Conservation (phyloP, 208 protist species). For the Wallacemonas collosoma region DNA sequence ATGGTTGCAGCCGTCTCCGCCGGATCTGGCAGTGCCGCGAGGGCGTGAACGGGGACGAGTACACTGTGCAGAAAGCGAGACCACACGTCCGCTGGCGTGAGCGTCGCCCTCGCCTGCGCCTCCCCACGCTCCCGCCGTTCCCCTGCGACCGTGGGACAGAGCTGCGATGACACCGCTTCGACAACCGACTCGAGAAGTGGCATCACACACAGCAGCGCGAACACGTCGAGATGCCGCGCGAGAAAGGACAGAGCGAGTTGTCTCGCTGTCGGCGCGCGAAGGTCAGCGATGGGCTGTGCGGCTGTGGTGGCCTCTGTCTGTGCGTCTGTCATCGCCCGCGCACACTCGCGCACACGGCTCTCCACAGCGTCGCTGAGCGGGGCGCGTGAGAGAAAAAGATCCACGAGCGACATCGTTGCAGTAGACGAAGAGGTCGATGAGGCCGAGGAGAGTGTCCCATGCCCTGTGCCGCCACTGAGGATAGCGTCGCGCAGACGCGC, state of each 20-base stretch:
- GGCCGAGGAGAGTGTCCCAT: neutral
- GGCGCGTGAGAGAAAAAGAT: conserved; percentile 20
- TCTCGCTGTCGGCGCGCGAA: neutral
- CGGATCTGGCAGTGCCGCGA: neutral
- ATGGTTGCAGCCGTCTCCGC: too few relatives aligned
- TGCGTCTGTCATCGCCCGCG: neutral
- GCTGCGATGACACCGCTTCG: neutral
- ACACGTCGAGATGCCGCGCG: conserved; percentile 38
- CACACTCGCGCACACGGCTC: conserved; percentile 6
- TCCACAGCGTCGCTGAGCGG: conserved; percentile 19
- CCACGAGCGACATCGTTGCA: neutral
- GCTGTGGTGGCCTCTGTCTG: neutral
- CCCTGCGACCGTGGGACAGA: too few relatives aligned
- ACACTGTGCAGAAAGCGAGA: neutral
- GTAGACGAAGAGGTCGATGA: neutral
- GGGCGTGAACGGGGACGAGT: neutral
- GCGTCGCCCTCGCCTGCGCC: neutral
- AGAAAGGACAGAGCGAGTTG: conserved; percentile 22
- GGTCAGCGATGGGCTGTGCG: neutral
- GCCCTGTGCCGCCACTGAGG: conserved; percentile 4
- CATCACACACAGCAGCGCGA: conserved; percentile 35
- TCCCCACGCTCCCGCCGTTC: too few relatives aligned
- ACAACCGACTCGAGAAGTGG: conserved; percentile 39
- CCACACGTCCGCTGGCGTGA: neutral
- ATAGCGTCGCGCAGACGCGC: conserved; percentile 17